Evolutionary conservation across 495 filamentous ascomycete genomes (phyloP), one percentile per base, ranked within the genome.

Genomic region (Podospora conica): DNA sequence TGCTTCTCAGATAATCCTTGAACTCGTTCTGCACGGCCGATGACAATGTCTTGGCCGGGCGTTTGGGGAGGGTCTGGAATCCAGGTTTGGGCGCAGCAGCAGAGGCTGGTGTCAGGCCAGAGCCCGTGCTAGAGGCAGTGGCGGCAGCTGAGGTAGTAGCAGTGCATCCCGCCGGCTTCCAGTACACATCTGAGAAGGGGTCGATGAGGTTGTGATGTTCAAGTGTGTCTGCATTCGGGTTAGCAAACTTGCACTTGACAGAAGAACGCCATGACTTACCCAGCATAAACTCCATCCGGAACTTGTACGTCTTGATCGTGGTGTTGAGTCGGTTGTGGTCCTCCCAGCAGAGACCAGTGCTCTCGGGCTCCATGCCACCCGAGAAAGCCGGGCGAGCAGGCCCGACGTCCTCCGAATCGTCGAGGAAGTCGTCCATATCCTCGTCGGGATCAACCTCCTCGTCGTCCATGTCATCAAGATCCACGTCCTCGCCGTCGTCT

Each of bases 151-250:
- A 24, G 22, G 33, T 53, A 10, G 63, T 33, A 4, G 31, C 70
- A 58, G 68, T 72, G 59, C 57, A 58, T 64, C 66, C 48, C 60
- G 31, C 54, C 29, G 71, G 18, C 79, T 81, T 71, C 95, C 95
- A 98, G 78, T 98, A 97, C 4, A 76, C 75, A 1, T 84, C 87
- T 0, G 91, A 92, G 71, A 92, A 96, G 0, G 95, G 95, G 66
- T 99, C 87, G 70, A 99, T 96, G 31, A 69, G 69, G 28, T 40
- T 86, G 83, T 77, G 77, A 70, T 74, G 74, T 9, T 76, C 71
- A 7, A 72, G 69, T 22, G 69, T 64, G 64, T 82, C 77, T 79
- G 57, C 40, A 48, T 55, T 6, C 6, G 48, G 12, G 0, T 15
- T 21, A 48, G 40, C 40, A n/a, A 48, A 11, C 15, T 48, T 15